These are phyloP conservation scores for Xylaria sp. DNA, from an alignment of 2,329 filamentous ascomycete species.

Conservation along the genomic window DNA sequence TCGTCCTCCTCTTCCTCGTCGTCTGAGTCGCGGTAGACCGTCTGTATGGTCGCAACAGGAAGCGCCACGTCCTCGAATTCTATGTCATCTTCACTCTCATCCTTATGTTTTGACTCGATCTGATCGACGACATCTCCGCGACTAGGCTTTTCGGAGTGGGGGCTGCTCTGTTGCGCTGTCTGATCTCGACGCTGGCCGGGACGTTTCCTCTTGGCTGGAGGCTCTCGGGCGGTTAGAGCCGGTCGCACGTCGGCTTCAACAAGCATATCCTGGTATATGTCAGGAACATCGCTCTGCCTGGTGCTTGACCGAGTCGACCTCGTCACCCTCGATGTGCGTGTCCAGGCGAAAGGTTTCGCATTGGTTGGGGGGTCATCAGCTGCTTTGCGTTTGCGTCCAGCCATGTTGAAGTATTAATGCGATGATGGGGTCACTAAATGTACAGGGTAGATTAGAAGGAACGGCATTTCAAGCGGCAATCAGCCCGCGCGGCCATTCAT, in stretches of 20 bases:
- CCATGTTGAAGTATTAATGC: slow-evolving; percentile 30
- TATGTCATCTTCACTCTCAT: slow-evolving; percentile 49
- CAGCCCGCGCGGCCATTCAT: background rate
- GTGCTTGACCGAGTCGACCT: slow-evolving; percentile 38
- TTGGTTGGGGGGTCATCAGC: slow-evolving; percentile 21
- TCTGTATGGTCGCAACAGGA: slow-evolving; percentile 57
- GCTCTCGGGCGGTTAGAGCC: slow-evolving; percentile 41
- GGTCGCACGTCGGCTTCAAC: slow-evolving; percentile 52
- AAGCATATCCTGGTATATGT: slow-evolving; percentile 57
- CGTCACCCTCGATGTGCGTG: slow-evolving; percentile 36
- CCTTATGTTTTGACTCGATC: slow-evolving; percentile 35
- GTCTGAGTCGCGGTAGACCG: slow-evolving; percentile 55
- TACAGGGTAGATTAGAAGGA: background rate
- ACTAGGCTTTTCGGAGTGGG: background rate
- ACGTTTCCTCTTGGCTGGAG: slow-evolving; percentile 50
- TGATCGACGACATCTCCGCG: background rate
- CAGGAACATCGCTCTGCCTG: slow-evolving; percentile 38
- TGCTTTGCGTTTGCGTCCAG: slow-evolving; percentile 39
- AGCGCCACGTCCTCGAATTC: slow-evolving; percentile 59
- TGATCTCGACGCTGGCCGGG: slow-evolving; percentile 43
- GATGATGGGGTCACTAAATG: background rate
- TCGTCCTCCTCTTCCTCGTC: slow-evolving; percentile 49
- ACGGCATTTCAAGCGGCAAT: slow-evolving; percentile 1
- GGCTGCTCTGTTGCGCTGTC: slow-evolving; percentile 22
- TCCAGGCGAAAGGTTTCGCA: slow-evolving; percentile 28